A percentile compares a stretch with the other conserved stretches of the same genome.
Evolutionary conservation across 495 filamentous ascomycete genomes (phyloP).

Genomic region (Hypoxylon lenormandii): DNA sequence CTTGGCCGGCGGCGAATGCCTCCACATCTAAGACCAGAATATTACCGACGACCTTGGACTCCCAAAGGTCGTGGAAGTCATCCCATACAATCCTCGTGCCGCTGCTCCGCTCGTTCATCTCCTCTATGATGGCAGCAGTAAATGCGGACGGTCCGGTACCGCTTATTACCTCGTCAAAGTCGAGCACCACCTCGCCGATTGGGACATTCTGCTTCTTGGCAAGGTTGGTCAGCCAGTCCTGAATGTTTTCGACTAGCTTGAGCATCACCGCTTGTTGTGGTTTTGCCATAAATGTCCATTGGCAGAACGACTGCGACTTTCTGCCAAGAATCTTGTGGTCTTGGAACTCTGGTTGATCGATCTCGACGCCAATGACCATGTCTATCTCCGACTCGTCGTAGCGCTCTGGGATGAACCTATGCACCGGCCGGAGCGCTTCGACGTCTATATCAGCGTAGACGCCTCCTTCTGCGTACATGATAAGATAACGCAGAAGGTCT

Average conservation of each 20-base stretch:
- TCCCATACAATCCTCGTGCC: conserved; percentile 61
- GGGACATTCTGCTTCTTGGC: conserved; percentile 64
- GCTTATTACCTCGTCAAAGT: conserved; percentile 75
- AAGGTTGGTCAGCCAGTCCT: conserved; percentile 68
- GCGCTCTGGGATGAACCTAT: conserved; percentile 65
- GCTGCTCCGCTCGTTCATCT: conserved; percentile 62
- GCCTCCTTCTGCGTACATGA: conserved; percentile 69
- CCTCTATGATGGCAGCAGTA: conserved; percentile 68
- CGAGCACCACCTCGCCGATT: conserved; percentile 67
- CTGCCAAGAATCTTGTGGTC: conserved; percentile 71
- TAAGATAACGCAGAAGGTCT: conserved; percentile 69
- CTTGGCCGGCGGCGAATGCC: conserved; percentile 73
- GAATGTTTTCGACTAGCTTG: conserved; percentile 69
- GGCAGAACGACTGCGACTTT: conserved; percentile 73
- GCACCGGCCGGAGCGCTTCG: conserved; percentile 62
- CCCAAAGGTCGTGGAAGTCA: conserved; percentile 68
- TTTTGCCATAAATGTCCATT: conserved; percentile 76
- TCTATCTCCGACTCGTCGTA: conserved; percentile 64
- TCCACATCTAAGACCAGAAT: conserved; percentile 72
- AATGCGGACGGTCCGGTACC: conserved; percentile 76
- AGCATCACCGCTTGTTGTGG: conserved; percentile 72
- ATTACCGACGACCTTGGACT: conserved; percentile 67
- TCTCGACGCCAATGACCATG: conserved; percentile 73
- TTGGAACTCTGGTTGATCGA: conserved; percentile 71
- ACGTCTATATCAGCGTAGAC: conserved; percentile 71